Conservation (phyloP, 805 yeast species). For the Pichia cephalocereana region DNA sequence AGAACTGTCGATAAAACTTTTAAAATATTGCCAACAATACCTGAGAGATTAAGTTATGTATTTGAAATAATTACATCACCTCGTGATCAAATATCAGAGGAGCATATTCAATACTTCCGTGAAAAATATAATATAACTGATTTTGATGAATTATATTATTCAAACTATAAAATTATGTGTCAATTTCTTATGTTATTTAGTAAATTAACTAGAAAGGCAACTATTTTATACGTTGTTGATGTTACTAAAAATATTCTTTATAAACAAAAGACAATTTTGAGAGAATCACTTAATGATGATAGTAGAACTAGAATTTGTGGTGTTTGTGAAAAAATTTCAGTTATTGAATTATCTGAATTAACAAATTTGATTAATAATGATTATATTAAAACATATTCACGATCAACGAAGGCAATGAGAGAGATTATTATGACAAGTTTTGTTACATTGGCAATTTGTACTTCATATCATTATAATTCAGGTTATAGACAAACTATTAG, state of each 20-base stretch:
- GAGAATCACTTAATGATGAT: background rate
- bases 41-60: background rate
- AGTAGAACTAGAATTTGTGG: background rate
- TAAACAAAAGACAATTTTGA: slow-evolving; percentile 1
- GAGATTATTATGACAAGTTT: background rate
- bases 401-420: background rate
- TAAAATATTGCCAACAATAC: background rate
- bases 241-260: background rate
- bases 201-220: background rate
- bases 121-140: background rate
- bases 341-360: background rate
- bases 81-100: background rate
- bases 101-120: background rate
- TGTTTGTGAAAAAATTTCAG: background rate
- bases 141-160: background rate
- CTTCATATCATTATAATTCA: slow-evolving; percentile 1
- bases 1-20: background rate
- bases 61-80: background rate
- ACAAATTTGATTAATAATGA: background rate
- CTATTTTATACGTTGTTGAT: background rate
- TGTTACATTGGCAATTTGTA: background rate
- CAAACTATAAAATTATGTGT: background rate
- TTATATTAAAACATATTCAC: background rate
- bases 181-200: background rate
- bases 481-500: background rate